phyloP scores from a whole-genome alignment of 495 filamentous ascomycete genomes.

The Podospora sp. region DNA sequence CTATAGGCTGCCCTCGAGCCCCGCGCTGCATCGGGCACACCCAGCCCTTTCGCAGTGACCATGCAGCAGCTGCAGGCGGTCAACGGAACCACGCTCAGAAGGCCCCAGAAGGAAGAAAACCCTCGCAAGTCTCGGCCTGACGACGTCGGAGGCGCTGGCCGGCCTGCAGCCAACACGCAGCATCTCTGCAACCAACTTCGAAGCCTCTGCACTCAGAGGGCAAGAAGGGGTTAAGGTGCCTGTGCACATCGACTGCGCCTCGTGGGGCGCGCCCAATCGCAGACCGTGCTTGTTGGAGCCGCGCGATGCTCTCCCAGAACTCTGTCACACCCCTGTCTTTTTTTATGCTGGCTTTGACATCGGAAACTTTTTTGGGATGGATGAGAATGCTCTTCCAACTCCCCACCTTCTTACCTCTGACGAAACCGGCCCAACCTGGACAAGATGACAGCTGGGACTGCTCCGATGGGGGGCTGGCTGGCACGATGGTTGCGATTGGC shows the following conservation, averaged over 20 bases:
- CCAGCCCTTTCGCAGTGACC: neutral
- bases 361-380: neutral
- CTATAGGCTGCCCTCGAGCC: conserved; percentile 7
- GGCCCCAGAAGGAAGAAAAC: conserved; percentile 6
- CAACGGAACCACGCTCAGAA: neutral
- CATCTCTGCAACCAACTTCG: neutral
- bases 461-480: conserved; percentile 14
- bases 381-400: neutral
- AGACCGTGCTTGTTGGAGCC: conserved; percentile 8
- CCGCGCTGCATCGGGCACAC: neutral
- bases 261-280: conserved; percentile 20
- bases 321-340: conserved; percentile 16
- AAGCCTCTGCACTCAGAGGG: neutral
- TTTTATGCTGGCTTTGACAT: conserved; percentile 2
- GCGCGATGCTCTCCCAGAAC: conserved; percentile 21
- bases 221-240: neutral
- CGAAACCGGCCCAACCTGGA: neutral
- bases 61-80: neutral
- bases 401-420: neutral
- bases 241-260: conserved; percentile 21
- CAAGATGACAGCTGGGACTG: conserved; percentile 3
- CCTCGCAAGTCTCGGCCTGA: conserved; percentile 4
- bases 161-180: conserved; percentile 6
- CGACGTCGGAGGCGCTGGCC: conserved; percentile 11
- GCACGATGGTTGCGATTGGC: neutral